These are phyloP conservation scores for Dalechampia spathulata DNA, from an alignment of 441 rosid species.

Conservation along the genomic window DNA sequence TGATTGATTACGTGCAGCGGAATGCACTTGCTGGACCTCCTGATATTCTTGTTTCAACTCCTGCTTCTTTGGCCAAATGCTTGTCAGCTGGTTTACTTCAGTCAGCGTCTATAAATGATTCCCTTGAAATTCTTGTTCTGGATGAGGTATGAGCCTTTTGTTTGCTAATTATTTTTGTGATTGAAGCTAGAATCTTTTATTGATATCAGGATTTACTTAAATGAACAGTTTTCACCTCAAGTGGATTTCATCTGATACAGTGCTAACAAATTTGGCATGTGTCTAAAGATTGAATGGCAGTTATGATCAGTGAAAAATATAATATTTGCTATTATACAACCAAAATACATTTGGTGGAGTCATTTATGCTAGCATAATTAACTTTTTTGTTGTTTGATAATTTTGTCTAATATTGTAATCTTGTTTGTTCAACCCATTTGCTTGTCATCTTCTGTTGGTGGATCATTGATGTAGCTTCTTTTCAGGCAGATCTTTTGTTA, in stretches of 20 bases:
- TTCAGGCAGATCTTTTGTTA: slow-evolving; percentile 92
- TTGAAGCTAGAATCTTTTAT: neutral
- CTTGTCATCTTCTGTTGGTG: neutral
- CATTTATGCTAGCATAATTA: too few species aligned
- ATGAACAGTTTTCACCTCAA: neutral
- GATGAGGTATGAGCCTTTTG: slow-evolving; percentile 63
- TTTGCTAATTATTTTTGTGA: too few species aligned
- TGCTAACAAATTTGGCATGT: neutral
- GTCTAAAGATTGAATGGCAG: neutral
- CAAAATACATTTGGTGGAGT: neutral
- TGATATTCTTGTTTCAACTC: slow-evolving; percentile 74
- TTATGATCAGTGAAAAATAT: neutral
- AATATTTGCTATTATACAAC: neutral
- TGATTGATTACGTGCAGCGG: slow-evolving; percentile 36
- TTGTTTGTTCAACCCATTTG: neutral
- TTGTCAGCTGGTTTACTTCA: slow-evolving; percentile 60
- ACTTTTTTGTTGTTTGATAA: neutral
- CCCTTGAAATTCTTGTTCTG: slow-evolving; percentile 79
- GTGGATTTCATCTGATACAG: neutral
- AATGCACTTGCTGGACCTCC: slow-evolving; percentile 69
- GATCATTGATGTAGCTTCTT: slow-evolving; percentile 18
- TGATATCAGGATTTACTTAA: neutral
- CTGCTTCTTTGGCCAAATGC: slow-evolving; percentile 83
- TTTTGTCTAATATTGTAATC: neutral
- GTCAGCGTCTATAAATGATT: slow-evolving; percentile 42